Percentiles rank a stretch among this genome's conserved stretches.
phyloP scores from a whole-genome alignment of 179 eudicot species.

The Gypsophila paniculata region DNA sequence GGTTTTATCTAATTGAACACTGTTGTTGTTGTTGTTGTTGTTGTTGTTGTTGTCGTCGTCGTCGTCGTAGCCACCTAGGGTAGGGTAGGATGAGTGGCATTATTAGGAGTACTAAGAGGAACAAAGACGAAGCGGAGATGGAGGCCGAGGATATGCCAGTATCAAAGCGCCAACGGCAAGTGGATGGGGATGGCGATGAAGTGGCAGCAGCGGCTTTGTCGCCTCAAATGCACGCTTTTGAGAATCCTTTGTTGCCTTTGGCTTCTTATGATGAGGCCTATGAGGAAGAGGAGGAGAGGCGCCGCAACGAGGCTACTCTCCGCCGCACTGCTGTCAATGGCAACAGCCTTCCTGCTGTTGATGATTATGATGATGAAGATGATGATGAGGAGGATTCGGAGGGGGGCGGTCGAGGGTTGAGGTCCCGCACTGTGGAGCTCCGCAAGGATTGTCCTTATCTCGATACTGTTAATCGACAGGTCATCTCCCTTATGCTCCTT shows the following conservation, averaged over 20 bases:
- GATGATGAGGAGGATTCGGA: slow-evolving; percentile 37
- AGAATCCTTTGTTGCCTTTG: slow-evolving; percentile 67
- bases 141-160: slow-evolving; percentile 26
- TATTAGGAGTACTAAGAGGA: slow-evolving; percentile 34
- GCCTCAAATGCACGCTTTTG: slow-evolving; percentile 43
- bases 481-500: slow-evolving; percentile 19
- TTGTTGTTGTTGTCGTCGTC: too few relatives aligned
- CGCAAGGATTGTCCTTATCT: slow-evolving; percentile 89
- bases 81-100: not conserved
- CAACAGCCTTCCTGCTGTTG: slow-evolving; percentile 2
- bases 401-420: slow-evolving; percentile 30
- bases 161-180: slow-evolving; percentile 47
- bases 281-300: slow-evolving; percentile 53
- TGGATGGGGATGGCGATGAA: not conserved
- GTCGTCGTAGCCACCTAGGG: too few relatives aligned
- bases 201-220: slow-evolving; percentile 25
- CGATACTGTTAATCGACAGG: slow-evolving; percentile 97
- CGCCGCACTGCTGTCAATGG: slow-evolving; percentile 6
- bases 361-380: slow-evolving; percentile 24
- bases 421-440: slow-evolving; percentile 47
- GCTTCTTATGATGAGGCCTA: slow-evolving; percentile 71
- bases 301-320: slow-evolving; percentile 20
- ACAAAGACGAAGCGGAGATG: slow-evolving; percentile 27
- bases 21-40: too few relatives aligned
- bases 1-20: too few relatives aligned